Evolutionary conservation across 23 red algal species (phyloP).

Genomic region (Gracilaria vermiculophylla): DNA sequence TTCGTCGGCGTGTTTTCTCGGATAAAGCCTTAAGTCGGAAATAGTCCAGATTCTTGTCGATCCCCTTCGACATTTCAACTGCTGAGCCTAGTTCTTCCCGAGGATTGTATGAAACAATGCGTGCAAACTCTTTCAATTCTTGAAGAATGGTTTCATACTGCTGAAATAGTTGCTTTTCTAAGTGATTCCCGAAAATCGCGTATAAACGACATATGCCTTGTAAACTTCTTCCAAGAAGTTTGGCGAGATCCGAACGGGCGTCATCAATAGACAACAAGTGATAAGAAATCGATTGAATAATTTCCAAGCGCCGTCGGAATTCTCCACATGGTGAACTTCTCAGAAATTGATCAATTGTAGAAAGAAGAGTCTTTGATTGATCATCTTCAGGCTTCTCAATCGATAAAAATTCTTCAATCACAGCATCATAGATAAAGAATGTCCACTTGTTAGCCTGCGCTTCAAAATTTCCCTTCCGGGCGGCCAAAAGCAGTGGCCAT

Average conservation of each 20-base stretch:
- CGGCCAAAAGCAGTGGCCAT: slow-evolving; percentile 54
- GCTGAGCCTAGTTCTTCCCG: slow-evolving; percentile 16
- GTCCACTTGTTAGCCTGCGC: slow-evolving; percentile 39
- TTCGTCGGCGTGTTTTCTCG: slow-evolving; percentile 46
- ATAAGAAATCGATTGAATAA: slow-evolving; percentile 33
- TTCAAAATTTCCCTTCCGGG: background rate
- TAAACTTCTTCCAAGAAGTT: slow-evolving; percentile 5
- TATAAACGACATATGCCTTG: slow-evolving; percentile 52
- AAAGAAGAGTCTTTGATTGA: background rate
- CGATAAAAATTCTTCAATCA: slow-evolving; percentile 14
- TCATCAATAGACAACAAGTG: slow-evolving; percentile 30
- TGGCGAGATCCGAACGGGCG: background rate
- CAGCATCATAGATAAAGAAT: slow-evolving; percentile 50
- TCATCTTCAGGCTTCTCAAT: background rate
- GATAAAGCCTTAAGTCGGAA: slow-evolving; percentile 49
- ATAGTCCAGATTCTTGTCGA: slow-evolving; percentile 68
- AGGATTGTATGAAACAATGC: slow-evolving; percentile 20
- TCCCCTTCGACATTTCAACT: slow-evolving; percentile 25
- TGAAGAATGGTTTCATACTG: background rate
- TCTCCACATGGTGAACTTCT: slow-evolving; percentile 71
- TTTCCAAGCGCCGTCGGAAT: slow-evolving; percentile 49
- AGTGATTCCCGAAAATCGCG: background rate
- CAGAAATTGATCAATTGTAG: slow-evolving; percentile 70
- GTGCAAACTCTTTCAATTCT: slow-evolving; percentile 48
- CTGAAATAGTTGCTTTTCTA: background rate